Conservation (phyloP, 441 rosid species). For the Syzygium malaccense region DNA sequence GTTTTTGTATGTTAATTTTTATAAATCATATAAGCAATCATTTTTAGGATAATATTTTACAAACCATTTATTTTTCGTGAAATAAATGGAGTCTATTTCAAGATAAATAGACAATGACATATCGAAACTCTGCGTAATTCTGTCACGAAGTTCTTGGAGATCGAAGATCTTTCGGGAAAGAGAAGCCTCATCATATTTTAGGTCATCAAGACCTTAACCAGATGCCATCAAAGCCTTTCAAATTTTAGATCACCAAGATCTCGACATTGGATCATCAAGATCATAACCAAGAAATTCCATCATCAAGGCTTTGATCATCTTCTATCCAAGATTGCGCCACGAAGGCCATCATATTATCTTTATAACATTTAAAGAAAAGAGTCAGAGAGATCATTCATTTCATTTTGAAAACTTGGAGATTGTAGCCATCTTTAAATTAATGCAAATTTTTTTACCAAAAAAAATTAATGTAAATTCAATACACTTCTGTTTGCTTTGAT, state of each 20-base stretch:
- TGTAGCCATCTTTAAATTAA: neutral
- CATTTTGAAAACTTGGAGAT: neutral
- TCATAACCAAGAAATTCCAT: neutral
- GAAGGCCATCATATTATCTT: neutral
- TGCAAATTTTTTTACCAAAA: neutral
- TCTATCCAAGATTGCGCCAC: neutral
- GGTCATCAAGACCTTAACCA: neutral
- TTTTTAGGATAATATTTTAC: neutral
- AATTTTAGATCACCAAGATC: neutral
- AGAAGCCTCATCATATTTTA: neutral
- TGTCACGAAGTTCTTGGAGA: neutral
- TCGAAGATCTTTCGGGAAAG: neutral
- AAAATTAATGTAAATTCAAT: neutral
- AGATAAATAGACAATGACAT: neutral
- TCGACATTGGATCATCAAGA: neutral
- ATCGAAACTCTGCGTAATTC: rapidly evolving
- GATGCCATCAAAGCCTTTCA: neutral
- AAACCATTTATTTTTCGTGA: neutral
- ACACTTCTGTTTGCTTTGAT: neutral
- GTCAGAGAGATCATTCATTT: neutral
- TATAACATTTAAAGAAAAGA: neutral
- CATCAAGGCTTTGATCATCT: neutral
- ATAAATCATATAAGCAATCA: neutral
- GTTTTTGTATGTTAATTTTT: neutral
- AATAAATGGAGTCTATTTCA: neutral